These are phyloP conservation scores for Alternaria metachromatica DNA, from an alignment of 2,329 filamentous ascomycete species.

Conservation along the genomic window DNA sequence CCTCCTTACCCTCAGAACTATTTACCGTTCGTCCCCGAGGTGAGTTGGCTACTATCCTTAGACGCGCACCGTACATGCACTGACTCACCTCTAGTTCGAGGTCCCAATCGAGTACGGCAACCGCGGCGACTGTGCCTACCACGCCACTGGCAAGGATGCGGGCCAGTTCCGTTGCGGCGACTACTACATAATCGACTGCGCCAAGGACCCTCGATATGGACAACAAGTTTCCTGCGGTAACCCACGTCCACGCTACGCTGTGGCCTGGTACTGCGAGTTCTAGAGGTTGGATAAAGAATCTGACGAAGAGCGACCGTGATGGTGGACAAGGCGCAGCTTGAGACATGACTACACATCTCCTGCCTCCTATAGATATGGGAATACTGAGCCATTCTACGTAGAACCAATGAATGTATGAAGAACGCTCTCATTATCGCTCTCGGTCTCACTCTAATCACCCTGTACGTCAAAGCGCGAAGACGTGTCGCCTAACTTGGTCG, in stretches of 20 bases:
- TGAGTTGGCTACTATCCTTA: background rate
- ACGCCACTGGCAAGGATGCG: background rate
- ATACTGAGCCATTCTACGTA: background rate
- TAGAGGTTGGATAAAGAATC: background rate
- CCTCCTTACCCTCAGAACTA: background rate
- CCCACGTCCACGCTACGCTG: background rate
- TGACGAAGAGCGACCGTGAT: background rate
- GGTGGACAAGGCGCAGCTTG: background rate
- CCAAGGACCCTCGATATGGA: background rate
- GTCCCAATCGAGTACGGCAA: background rate
- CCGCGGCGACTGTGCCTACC: background rate
- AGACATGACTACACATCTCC: background rate
- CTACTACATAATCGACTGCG: conserved; percentile 1
- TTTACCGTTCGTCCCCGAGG: background rate
- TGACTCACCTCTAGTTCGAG: background rate
- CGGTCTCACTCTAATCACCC: background rate
- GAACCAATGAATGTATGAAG: background rate
- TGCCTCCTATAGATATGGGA: background rate
- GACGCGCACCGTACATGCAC: background rate
- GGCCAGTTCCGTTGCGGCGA: background rate
- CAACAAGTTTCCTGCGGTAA: background rate
- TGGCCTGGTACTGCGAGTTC: background rate
- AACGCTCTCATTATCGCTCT: background rate
- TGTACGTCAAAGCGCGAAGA: background rate
- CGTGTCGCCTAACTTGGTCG: background rate